Conservation (phyloP, 1,284 basidiomycete species). For the Thecaphora thlaspeos region DNA sequence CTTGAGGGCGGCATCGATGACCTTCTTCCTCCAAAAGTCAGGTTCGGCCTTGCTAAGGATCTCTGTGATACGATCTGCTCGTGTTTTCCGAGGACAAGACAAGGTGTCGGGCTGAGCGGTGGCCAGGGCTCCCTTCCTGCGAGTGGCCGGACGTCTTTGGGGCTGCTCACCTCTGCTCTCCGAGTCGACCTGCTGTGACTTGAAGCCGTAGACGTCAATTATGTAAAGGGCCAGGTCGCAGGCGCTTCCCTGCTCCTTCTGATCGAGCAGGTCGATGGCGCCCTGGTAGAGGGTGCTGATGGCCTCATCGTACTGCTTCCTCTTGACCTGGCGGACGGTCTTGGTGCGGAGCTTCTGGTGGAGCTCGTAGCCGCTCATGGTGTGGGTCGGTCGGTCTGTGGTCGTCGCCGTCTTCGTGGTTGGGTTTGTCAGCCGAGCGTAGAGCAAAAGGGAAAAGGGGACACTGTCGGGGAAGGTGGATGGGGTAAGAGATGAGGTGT, state of each 20-base stretch:
- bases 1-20: conserved; percentile 51
- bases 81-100: too few species aligned
- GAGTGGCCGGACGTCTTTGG: too few species aligned
- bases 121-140: too few species aligned
- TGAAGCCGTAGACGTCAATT: conserved; percentile 47
- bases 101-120: too few species aligned
- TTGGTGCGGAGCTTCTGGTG: conserved; percentile 57
- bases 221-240: conserved; percentile 56
- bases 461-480: too few species aligned
- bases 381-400: neutral
- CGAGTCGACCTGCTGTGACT: conserved; percentile 28
- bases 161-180: conserved; percentile 25
- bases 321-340: conserved; percentile 52
- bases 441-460: too few species aligned
- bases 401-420: too few species aligned
- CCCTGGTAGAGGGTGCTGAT: conserved; percentile 47
- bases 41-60: conserved; percentile 35
- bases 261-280: conserved; percentile 36
- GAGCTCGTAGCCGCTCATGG: conserved; percentile 51
- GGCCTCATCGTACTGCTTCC: conserved; percentile 53
- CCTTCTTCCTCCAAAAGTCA: conserved; percentile 55
- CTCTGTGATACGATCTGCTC: conserved; percentile 30
- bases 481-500: too few species aligned
- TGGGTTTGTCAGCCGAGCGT: too few species aligned
- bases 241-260: conserved; percentile 53